Evolutionary conservation across 208 protist genomes (phyloP), one percentile per base, ranked within the genome.

Genomic region (Sergeia podlipaevii): DNA sequence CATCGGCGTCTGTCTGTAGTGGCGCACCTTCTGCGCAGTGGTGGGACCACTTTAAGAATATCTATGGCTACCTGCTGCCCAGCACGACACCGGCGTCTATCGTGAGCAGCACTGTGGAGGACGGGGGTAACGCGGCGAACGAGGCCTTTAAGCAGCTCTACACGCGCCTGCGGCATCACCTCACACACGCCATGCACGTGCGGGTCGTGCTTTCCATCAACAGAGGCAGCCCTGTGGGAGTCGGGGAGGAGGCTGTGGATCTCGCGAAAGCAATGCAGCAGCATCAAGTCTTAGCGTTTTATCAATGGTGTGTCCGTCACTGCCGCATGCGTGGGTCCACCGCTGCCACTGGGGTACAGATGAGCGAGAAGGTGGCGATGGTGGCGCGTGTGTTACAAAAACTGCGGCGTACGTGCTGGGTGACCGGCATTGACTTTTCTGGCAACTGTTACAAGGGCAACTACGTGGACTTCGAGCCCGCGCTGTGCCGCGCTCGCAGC

Each of bases 121-220:
- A 24, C 33, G 45, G n/a, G 8, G 5, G 13, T 21, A 0, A 27
- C 50, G 13, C 7, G 20, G 15, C 8, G 36, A 21, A 27, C 42
- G 20, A 33, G 27, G n/a, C 27, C 11, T 38, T 41, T 28, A 48
- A 37, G 18, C 29, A 3, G 42, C 34, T 0, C n/a, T 76, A 41
- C 49, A 18, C n/a, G 17, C 27, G 37, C 1, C 17, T 73, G 15
- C 42, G 24, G 15, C 17, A 50, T 2, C 27, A 37, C 18, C 30
- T 78, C 11, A 27, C 54, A 15, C 39, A 56, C 28, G 17, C 20
- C n/a, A 80, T 89, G 77, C 80, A 89, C 59, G 60, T 92, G 38
- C 76, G 80, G 4, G 70, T 93, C n/a, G 58, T 95, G n/a, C 45
- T 95, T 11, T 90, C 80, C 4, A 63, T 93, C 30, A 93, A 95